phyloP scores from a whole-genome alignment of 1,284 basidiomycete species.

The Pulchroboletus neoregius region DNA sequence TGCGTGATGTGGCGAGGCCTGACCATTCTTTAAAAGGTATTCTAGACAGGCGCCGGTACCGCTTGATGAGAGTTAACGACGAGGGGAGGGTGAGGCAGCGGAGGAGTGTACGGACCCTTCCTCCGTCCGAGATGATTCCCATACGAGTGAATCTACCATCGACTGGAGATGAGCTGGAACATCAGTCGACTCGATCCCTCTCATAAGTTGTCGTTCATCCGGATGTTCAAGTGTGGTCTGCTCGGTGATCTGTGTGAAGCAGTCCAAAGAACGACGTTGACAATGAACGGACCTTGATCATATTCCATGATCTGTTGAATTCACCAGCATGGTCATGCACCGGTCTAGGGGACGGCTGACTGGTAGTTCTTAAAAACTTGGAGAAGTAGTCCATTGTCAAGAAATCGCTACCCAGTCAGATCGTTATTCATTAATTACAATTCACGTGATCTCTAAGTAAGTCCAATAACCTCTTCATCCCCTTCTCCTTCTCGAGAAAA shows the following conservation, averaged over 20 bases:
- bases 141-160: conserved; percentile 86
- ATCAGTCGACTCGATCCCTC: conserved; percentile 79
- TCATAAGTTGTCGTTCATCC: conserved; percentile 76
- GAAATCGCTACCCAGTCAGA: not conserved
- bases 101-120: conserved; percentile 63
- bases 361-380: conserved; percentile 62
- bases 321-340: conserved; percentile 63
- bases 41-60: conserved; percentile 86
- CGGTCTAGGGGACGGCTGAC: conserved; percentile 49
- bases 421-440: not conserved
- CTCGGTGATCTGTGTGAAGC: conserved; percentile 5
- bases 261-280: not conserved
- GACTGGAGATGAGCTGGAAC: conserved; percentile 75
- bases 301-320: conserved; percentile 70
- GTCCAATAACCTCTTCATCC: not conserved
- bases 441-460: conserved; percentile 24
- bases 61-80: conserved; percentile 39
- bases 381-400: conserved; percentile 74
- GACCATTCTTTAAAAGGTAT: conserved; percentile 86
- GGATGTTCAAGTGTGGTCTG: conserved; percentile 74
- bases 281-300: conserved; percentile 54
- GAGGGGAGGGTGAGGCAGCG: conserved; percentile 1
- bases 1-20: conserved; percentile 11
- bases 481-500: conserved; percentile 11
- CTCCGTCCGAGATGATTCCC: conserved; percentile 78